Conservation (phyloP, 805 yeast genomes). For the Candida mattraensis region DNA sequence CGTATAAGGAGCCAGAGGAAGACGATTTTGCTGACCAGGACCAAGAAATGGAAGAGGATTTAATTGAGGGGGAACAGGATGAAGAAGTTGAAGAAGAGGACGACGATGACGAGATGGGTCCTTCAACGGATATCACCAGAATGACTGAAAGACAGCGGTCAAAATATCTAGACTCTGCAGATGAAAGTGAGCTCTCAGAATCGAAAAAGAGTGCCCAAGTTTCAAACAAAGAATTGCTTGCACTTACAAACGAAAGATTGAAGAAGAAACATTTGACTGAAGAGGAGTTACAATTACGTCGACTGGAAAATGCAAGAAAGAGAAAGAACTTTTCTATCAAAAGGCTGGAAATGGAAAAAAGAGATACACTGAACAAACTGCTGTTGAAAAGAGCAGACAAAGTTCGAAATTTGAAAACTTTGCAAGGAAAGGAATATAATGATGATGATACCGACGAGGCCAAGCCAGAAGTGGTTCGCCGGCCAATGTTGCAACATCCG, state of each 20-base stretch:
- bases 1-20: constrained; percentile 23
- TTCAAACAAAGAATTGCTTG: constrained; percentile 31
- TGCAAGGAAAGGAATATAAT: constrained; percentile 31
- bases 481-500: constrained; percentile 46
- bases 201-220: constrained; percentile 9
- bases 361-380: constrained; percentile 84
- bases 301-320: constrained; percentile 86
- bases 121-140: constrained; percentile 43
- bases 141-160: constrained; percentile 61
- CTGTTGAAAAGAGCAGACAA: constrained; percentile 82
- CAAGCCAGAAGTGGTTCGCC: constrained; percentile 25
- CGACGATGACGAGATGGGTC: constrained; percentile 37
- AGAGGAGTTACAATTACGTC: constrained; percentile 77
- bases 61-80: constrained; percentile 14
- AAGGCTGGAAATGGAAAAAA: constrained; percentile 86
- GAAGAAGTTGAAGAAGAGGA: constrained; percentile 13
- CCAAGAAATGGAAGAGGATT: constrained; percentile 21
- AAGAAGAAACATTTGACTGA: constrained; percentile 66
- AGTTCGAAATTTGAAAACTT: constrained; percentile 41
- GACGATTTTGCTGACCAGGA: constrained; percentile 25
- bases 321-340: constrained; percentile 82
- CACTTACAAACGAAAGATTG: constrained; percentile 39
- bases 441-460: constrained; percentile 24
- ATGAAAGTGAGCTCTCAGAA: constrained; percentile 20
- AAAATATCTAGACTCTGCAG: constrained; percentile 37